These are phyloP conservation scores for Pseudocercospora musae DNA, from an alignment of 2,329 filamentous ascomycete species.

Conservation along the genomic window DNA sequence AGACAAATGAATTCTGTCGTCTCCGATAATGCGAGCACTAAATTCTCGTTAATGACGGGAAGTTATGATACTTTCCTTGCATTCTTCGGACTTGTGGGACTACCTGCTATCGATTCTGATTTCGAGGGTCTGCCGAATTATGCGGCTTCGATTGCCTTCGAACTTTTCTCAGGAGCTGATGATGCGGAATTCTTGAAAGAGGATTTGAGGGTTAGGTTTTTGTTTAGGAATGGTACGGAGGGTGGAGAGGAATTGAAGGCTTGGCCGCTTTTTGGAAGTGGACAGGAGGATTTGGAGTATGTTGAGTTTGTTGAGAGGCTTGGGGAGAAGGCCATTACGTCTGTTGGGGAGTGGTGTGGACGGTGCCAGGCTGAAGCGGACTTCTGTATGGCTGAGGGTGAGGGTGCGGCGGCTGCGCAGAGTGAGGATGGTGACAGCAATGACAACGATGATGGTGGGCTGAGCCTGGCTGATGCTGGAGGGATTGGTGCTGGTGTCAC, in stretches of 20 bases:
- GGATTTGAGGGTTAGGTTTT: constrained; percentile 54
- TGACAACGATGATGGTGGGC: background rate
- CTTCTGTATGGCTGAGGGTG: constrained; percentile 7
- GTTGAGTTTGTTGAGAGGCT: background rate
- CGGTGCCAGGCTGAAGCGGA: constrained; percentile 6
- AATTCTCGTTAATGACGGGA: constrained; percentile 10
- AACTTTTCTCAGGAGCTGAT: constrained; percentile 4
- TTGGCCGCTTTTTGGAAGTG: constrained; percentile 51
- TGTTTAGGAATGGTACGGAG: constrained; percentile 55
- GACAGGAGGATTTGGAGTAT: constrained; percentile 39
- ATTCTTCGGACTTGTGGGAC: constrained; percentile 8
- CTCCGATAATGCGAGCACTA: background rate
- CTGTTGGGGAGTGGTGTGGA: constrained; percentile 8
- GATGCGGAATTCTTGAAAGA: constrained; percentile 17
- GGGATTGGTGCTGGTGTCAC: constrained; percentile 11
- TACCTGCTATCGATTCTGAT: background rate
- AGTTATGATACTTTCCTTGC: constrained; percentile 10
- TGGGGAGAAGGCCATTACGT: background rate
- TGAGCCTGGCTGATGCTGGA: constrained; percentile 10
- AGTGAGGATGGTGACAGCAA: background rate
- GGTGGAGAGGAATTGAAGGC: constrained; percentile 31
- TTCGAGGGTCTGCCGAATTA: constrained; percentile 4
- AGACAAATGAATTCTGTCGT: background rate
- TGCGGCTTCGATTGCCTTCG: constrained; percentile 5
- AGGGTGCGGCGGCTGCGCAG: background rate